Conservation (phyloP, 495 filamentous ascomycete genomes). For the Hamigera avellanea region DNA sequence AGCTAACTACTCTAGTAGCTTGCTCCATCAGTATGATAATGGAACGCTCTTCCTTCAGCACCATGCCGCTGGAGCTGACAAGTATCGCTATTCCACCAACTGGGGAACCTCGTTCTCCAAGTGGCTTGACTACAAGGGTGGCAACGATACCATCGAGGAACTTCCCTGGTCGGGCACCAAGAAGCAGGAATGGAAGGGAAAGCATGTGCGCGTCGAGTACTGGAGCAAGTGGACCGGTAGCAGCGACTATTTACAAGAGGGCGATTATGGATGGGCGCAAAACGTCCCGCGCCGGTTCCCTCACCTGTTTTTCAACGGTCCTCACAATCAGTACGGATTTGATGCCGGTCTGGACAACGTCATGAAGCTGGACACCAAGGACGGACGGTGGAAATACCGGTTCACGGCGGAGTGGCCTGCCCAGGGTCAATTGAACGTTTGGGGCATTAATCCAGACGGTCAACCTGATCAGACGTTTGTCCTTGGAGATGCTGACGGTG, state of each 20-base stretch:
- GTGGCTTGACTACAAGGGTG: constrained; percentile 46
- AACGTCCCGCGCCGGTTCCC: constrained; percentile 41
- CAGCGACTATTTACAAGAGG: constrained; percentile 52
- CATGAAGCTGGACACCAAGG: constrained; percentile 35
- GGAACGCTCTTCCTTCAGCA: constrained; percentile 41
- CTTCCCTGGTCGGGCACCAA: constrained; percentile 51
- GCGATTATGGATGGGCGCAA: constrained; percentile 36
- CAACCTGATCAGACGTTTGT: constrained; percentile 48
- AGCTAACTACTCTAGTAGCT: constrained; percentile 46
- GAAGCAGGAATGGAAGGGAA: constrained; percentile 49
- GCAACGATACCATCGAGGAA: constrained; percentile 30
- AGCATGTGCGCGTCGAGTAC: constrained; percentile 58
- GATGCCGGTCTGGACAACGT: constrained; percentile 49
- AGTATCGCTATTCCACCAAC: constrained; percentile 52
- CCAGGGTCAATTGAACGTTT: constrained; percentile 52
- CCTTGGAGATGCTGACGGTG: constrained; percentile 49
- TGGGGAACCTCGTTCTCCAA: constrained; percentile 48
- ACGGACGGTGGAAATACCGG: constrained; percentile 48
- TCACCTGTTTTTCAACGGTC: constrained; percentile 53
- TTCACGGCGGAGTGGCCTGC: constrained; percentile 58
- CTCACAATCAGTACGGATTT: constrained; percentile 58
- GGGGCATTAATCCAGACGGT: constrained; percentile 58
- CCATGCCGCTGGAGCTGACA: constrained; percentile 50
- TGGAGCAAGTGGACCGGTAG: constrained; percentile 54
- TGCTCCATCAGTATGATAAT: constrained; percentile 32